phyloP scores from a whole-genome alignment of 352 stramenopile genomes.

The Phytopythium boreale region DNA sequence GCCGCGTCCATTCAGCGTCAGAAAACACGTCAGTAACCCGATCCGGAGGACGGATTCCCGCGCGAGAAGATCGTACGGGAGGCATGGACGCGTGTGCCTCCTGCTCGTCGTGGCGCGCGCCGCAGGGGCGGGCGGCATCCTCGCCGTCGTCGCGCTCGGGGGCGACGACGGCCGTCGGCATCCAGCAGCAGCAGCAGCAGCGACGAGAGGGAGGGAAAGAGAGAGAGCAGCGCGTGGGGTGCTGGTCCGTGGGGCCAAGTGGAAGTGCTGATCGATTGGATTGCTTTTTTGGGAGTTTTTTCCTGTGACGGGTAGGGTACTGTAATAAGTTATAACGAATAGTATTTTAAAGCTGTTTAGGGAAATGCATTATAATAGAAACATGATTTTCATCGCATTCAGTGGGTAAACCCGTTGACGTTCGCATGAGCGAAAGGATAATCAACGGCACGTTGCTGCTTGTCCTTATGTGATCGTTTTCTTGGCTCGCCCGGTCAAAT shows the following conservation, averaged over 20 bases:
- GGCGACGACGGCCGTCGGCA: conserved; percentile 9
- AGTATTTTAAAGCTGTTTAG: not conserved
- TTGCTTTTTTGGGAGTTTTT: not conserved
- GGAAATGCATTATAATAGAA: not conserved
- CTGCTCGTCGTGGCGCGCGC: not conserved
- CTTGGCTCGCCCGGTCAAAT: no score
- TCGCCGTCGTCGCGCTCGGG: conserved; percentile 4
- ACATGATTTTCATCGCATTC: not conserved
- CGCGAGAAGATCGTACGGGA: not conserved
- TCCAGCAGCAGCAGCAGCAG: not conserved
- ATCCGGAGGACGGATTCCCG: not conserved
- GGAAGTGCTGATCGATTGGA: not conserved
- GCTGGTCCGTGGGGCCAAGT: no score
- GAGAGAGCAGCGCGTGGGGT: not conserved
- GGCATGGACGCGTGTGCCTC: not conserved
- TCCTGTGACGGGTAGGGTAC: not conserved
- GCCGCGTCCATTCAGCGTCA: no score
- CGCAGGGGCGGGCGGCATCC: conserved; percentile 3
- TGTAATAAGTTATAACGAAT: no score
- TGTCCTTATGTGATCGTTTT: not conserved
- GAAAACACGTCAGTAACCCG: not conserved
- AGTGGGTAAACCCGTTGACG: no score
- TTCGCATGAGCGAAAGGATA: no score
- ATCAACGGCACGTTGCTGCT: no score
- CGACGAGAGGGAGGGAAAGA: not conserved